Base-by-base conservation (phyloP, 306 rosid species). In the Cicer arietinum region DNA sequence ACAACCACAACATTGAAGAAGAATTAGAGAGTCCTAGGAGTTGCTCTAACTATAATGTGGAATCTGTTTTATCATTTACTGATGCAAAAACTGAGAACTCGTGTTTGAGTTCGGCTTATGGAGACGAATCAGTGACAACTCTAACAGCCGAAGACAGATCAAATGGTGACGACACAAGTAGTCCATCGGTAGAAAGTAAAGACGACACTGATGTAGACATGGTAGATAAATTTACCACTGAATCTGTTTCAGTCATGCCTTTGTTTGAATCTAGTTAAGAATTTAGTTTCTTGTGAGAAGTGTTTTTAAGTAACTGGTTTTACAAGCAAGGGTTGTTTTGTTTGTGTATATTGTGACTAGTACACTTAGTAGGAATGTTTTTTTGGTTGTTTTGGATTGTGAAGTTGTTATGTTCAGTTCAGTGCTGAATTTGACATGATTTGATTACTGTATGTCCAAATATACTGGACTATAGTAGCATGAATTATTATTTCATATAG, bases 351-450 rank as follows among this genome's bases (percentile, higher is more conserved):
- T 80, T 76, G 35, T 60, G 60, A 74, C 75, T 71, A 69, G 64
- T 73, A 83, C 75, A 59, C 51, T 6, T 7, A 42, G 45, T 42
- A 7, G 79, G 71, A 67, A 79, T 75, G 70, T 80, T 83, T 85
- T 85, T 84, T 84, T 86, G 88, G 22, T 78, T 81, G 84, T 71
- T 81, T 82, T 61, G 78, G 83, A 22, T 81, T 89, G 76, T 82
- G 79, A 50, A 76, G 58, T 14, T 66, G 77, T 65, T 75, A 12
- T 74, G 89, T 90, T 90, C 94, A 92, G 97, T 80, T 89, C 85
- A 76, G 88, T 82, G 98, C 98, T 94, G 97, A 91, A 92, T 80
- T 61, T 80, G 71, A 77, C 77, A 59, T 70, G 53, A 79, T 63
- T 75, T 54, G 81, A 75, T 77, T 75, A 57, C 16, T 83, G 74